Conservation (phyloP, 495 filamentous ascomycete species). For the Talaromyces ruber region DNA sequence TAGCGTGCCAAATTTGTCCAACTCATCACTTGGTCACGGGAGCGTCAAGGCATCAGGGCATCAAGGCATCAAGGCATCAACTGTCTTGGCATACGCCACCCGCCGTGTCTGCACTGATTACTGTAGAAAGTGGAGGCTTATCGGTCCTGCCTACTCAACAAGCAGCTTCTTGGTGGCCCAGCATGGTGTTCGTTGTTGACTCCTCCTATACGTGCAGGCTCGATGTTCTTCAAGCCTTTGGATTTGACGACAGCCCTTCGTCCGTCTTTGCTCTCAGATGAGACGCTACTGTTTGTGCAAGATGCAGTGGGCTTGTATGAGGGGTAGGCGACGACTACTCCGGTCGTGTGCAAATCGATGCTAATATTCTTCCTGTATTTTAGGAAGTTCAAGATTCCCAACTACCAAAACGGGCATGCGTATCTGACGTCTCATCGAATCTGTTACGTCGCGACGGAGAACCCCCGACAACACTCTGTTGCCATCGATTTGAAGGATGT, state of each 20-base stretch:
- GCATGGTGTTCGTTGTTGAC: constrained; percentile 3
- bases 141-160: neutral
- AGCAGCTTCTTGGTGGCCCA: constrained; percentile 1
- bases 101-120: neutral
- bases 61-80: constrained; percentile 7
- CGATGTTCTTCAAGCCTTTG: constrained; percentile 92
- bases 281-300: constrained; percentile 87
- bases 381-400: constrained; percentile 92
- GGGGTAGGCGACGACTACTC: constrained; percentile 53
- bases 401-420: constrained; percentile 89
- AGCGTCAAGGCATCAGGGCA: constrained; percentile 4
- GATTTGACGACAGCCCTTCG: constrained; percentile 93
- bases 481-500: constrained; percentile 85
- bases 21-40: neutral
- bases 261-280: constrained; percentile 83
- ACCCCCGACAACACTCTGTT: constrained; percentile 78
- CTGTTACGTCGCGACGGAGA: constrained; percentile 87
- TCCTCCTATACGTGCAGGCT: constrained; percentile 21
- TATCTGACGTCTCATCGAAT: constrained; percentile 92
- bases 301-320: constrained; percentile 96
- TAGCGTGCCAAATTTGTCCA: constrained; percentile 2
- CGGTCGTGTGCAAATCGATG: neutral
- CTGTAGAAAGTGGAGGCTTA: neutral
- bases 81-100: constrained; percentile 1
- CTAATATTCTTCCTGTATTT: neutral